Evolutionary conservation across 345 rosid species (phyloP).

Genomic region (Alliaria petiolata): DNA sequence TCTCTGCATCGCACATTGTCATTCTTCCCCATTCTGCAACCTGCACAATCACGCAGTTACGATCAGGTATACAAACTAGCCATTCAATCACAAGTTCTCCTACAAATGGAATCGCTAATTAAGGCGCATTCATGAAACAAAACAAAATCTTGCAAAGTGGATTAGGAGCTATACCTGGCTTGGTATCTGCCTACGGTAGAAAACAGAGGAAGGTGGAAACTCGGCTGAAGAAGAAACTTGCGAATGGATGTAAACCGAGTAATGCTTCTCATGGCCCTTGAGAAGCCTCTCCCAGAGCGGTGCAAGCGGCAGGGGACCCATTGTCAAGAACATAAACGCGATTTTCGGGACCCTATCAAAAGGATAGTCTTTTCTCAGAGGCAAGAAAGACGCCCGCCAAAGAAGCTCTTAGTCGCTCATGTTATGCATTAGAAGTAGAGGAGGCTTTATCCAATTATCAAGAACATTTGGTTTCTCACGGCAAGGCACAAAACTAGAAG

Average conservation of each 20-base stretch:
- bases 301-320: conserved; percentile 78
- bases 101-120: too few relatives aligned
- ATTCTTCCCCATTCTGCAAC: conserved; percentile 92
- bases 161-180: conserved; percentile 59
- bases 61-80: neutral
- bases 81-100: too few relatives aligned
- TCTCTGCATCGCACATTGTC: conserved; percentile 95
- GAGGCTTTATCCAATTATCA: conserved; percentile 59
- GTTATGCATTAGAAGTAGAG: conserved; percentile 50
- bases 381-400: conserved; percentile 82
- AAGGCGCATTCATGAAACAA: too few relatives aligned
- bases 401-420: conserved; percentile 80
- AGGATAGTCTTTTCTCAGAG: conserved; percentile 58
- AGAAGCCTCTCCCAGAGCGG: conserved; percentile 90
- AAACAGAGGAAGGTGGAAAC: conserved; percentile 56
- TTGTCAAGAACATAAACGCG: conserved; percentile 90
- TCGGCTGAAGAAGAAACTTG: conserved; percentile 48
- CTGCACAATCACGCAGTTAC: conserved; percentile 45
- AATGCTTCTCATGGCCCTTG: conserved; percentile 62
- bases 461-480: conserved; percentile 34
- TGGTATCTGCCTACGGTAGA: conserved; percentile 71
- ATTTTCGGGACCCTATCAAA: conserved; percentile 68
- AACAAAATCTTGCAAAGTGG: neutral
- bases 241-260: conserved; percentile 77
- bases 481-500: conserved; percentile 50